Base-by-base conservation (phyloP, 2,329 filamentous ascomycete species). In the Pestalotiopsis sp. region DNA sequence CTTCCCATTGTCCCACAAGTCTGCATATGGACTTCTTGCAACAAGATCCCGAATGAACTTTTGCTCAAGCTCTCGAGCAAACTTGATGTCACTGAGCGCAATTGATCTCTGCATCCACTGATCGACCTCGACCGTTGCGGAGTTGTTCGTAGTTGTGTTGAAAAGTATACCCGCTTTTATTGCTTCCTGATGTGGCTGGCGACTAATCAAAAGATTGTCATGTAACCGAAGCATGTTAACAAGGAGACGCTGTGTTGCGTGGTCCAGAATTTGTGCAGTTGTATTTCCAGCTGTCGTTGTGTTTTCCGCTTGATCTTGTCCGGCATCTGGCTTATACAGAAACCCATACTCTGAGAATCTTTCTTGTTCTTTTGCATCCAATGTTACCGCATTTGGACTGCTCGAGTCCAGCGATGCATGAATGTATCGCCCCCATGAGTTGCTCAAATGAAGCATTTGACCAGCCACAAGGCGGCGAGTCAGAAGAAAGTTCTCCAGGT, bases 401-500 rank as follows among this genome's bases (percentile, higher is more conserved):
- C 57, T 39, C 17, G 36, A 20, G 11, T 12, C 11, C n/a, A 57
- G 41, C 1, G 25, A 36, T 17, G 6, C 20, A 6, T 49, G 56
- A 4, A 61, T 17, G 45, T 67, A 67, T 20, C 56, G n/a, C 2
- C 17, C n/a, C 27, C 56, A 67, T 4, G 17, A 31, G 13, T 49
- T n/a, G 36, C 31, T 31, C n/a, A 49, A 13, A 9, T 67, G 20
- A n/a, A 67, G n/a, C 20, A 67, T 67, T 39, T 38, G 14, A 4
- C 20, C 31, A 23, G 66, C 27, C 1, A 49, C 57, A 12, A n/a
- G 25, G 9, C 20, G 27, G 6, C 67, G 56, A 20, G 41, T 38
- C 2, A 38, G 27, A 2, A 69, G 65, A 49, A 69, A 69, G 36
- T 69, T 69, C 36, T 69, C 68, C n/a, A 69, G 64, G 17, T 58